phyloP scores from a whole-genome alignment of 2,329 filamentous ascomycete species.

The Daldinia sp. region DNA sequence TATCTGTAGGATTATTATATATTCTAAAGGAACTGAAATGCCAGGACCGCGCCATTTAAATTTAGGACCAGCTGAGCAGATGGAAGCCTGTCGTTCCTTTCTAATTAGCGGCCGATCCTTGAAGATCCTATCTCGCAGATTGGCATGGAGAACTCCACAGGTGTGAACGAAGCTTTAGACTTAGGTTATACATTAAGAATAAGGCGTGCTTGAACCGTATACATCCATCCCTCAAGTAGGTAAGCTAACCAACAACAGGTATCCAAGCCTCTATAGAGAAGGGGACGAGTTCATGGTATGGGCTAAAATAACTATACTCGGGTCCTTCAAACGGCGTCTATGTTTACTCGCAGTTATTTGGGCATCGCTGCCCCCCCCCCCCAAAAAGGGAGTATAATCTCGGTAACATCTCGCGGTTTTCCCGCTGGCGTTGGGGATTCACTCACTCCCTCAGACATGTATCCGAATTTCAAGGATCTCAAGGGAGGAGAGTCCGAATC shows the following conservation, averaged over 20 bases:
- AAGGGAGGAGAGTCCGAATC: constrained; percentile 57
- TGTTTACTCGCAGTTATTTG: constrained; percentile 69
- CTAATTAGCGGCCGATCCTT: constrained; percentile 65
- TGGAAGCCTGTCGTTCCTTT: constrained; percentile 65
- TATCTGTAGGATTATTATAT: no score
- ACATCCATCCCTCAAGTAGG: neutral
- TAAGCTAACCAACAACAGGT: constrained; percentile 42
- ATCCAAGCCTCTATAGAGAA: constrained; percentile 59
- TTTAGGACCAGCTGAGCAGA: no score
- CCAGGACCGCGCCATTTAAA: no score
- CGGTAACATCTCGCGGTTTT: constrained; percentile 64
- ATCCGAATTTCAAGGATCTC: constrained; percentile 65
- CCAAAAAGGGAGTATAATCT: constrained; percentile 62
- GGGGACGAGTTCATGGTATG: constrained; percentile 65
- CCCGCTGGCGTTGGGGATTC: constrained; percentile 65
- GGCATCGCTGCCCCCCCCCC: constrained; percentile 63
- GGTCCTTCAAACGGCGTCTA: constrained; percentile 67
- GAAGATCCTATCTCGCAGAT: constrained; percentile 64
- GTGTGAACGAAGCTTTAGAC: constrained; percentile 67
- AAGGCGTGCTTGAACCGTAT: constrained; percentile 39
- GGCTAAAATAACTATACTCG: constrained; percentile 72
- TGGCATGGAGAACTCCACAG: constrained; percentile 66
- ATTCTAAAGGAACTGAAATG: no score
- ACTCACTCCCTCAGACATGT: constrained; percentile 69
- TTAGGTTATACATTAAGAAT: constrained; percentile 62